Conservation (phyloP, 768 basidiomycete genomes). For the Suillus brevipes region DNA sequence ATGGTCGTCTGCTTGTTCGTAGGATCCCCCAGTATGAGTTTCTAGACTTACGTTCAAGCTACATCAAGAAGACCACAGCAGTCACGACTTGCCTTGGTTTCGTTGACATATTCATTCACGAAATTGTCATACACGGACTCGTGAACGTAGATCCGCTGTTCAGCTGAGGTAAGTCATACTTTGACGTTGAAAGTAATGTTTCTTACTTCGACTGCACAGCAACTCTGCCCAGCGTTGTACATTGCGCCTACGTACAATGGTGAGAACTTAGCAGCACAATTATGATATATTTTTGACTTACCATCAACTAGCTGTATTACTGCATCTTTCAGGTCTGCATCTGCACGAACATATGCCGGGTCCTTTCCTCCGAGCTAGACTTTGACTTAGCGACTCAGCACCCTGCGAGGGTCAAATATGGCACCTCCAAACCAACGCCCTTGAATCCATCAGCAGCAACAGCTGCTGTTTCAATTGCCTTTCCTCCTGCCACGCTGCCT, state of each 20-base stretch:
- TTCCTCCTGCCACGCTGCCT: slow-evolving; percentile 79
- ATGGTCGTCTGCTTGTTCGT: slow-evolving; percentile 71
- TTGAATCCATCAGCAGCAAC: slow-evolving; percentile 71
- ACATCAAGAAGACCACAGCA: background rate
- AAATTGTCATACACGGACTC: slow-evolving; percentile 80
- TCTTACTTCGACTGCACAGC: slow-evolving; percentile 85
- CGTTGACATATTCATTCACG: slow-evolving; percentile 66
- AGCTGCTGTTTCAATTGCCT: slow-evolving; percentile 70
- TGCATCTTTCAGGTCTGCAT: slow-evolving; percentile 83
- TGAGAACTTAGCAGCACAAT: background rate
- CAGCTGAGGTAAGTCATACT: background rate
- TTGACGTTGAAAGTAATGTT: background rate
- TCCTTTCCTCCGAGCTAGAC: slow-evolving; percentile 92
- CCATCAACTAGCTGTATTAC: slow-evolving; percentile 90
- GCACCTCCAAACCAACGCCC: slow-evolving; percentile 82
- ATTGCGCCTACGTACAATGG: slow-evolving; percentile 60
- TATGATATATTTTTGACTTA: slow-evolving; percentile 27
- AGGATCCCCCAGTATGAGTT: slow-evolving; percentile 87
- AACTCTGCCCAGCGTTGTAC: slow-evolving; percentile 98
- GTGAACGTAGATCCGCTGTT: slow-evolving; percentile 91
- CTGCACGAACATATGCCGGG: slow-evolving; percentile 89
- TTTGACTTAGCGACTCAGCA: slow-evolving; percentile 9
- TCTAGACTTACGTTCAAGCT: slow-evolving; percentile 38
- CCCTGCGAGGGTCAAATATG: slow-evolving; percentile 1
- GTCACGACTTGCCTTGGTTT: slow-evolving; percentile 58